These are phyloP conservation scores for Arthroderma sp. DNA, from an alignment of 2,329 filamentous ascomycete species.

Conservation along the genomic window DNA sequence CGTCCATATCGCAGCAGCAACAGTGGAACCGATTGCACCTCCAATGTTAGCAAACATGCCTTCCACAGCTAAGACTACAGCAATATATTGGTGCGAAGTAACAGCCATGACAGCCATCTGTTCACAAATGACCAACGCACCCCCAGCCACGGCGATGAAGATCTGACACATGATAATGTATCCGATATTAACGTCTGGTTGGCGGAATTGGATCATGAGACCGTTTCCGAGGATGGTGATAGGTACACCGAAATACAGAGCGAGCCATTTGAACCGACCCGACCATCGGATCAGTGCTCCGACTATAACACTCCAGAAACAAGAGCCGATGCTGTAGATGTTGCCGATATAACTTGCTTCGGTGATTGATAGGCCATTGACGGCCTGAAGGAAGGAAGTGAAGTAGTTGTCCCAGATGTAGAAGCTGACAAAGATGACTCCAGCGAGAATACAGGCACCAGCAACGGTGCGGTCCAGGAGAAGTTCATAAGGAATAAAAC, in stretches of 20 bases:
- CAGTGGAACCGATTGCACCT: conserved; percentile 17
- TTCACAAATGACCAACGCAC: conserved; percentile 38
- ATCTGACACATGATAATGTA: conserved; percentile 42
- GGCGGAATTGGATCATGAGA: conserved; percentile 42
- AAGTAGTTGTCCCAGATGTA: conserved; percentile 22
- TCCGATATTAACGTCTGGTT: conserved; percentile 33
- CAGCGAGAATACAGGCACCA: conserved; percentile 38
- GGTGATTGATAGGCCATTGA: conserved; percentile 20
- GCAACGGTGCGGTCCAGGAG: conserved; percentile 36
- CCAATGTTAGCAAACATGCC: conserved; percentile 19
- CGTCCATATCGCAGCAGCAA: conserved; percentile 21
- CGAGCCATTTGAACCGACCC: conserved; percentile 39
- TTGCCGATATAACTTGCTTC: conserved; percentile 32
- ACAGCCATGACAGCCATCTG: conserved; percentile 45
- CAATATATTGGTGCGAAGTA: conserved; percentile 39
- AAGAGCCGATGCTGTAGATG: conserved; percentile 39
- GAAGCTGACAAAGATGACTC: conserved; percentile 17
- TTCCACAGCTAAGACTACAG: conserved; percentile 21
- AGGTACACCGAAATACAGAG: conserved; percentile 37
- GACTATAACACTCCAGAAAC: conserved; percentile 41
- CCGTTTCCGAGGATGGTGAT: conserved; percentile 37
- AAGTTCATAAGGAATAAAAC: conserved; percentile 42
- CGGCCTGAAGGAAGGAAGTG: conserved; percentile 26
- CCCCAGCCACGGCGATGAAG: conserved; percentile 39
- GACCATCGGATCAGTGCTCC: conserved; percentile 39